Conservation (phyloP, 2,329 filamentous ascomycete species). For the Nigrospora sphaerica region DNA sequence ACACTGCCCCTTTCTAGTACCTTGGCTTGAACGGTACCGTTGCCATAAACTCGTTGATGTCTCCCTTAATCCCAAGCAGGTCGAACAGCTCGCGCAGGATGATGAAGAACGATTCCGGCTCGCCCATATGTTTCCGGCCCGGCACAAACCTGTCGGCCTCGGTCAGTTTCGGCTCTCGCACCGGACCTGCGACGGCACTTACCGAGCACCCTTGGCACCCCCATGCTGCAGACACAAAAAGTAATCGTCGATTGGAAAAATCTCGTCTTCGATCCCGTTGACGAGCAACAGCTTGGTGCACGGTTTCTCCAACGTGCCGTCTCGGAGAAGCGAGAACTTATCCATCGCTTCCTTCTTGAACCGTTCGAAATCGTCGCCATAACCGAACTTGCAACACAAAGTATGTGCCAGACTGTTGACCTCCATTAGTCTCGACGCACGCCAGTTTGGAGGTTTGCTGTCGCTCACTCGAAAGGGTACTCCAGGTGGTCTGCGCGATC, state of each 20-base stretch:
- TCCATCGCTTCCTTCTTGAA: constrained; percentile 22
- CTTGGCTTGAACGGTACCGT: constrained; percentile 18
- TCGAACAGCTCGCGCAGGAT: constrained; percentile 24
- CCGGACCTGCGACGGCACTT: neutral
- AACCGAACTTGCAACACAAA: constrained; percentile 20
- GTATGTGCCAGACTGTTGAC: constrained; percentile 15
- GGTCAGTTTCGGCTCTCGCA: neutral
- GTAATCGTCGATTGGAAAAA: constrained; percentile 56
- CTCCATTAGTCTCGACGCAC: neutral
- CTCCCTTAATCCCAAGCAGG: constrained; percentile 19
- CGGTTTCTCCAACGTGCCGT: constrained; percentile 44
- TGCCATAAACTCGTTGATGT: constrained; percentile 13
- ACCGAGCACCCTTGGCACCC: constrained; percentile 40
- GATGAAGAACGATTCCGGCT: constrained; percentile 22
- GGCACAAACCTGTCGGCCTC: constrained; percentile 16
- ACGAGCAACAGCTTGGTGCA: constrained; percentile 44
- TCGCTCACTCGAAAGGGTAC: constrained; percentile 47
- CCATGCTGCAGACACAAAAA: constrained; percentile 47
- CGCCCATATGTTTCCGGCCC: constrained; percentile 27
- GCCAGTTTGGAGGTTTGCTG: too few relatives aligned
- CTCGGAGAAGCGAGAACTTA: constrained; percentile 47
- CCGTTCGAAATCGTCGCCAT: constrained; percentile 15
- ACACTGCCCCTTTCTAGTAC: constrained; percentile 6
- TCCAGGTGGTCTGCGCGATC: constrained; percentile 47
- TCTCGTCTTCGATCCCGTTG: constrained; percentile 51